A percentile compares a stretch with the other conserved stretches of the same genome.
These are phyloP conservation scores for Ophiosphaerella narmari DNA, from an alignment of 2,329 filamentous ascomycete genomes.

Conservation along the genomic window DNA sequence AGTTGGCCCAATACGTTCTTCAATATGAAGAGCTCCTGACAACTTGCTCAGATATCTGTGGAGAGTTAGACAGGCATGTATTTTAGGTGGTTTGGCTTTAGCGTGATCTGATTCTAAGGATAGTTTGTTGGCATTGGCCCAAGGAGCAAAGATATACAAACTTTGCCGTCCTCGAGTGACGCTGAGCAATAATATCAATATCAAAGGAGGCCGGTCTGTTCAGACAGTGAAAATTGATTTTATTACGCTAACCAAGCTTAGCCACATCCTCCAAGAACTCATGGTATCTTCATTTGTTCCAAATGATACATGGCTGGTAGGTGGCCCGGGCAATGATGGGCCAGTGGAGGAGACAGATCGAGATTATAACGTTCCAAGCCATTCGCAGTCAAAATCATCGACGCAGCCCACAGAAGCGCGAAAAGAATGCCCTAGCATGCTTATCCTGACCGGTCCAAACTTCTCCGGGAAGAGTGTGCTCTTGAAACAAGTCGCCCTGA, in stretches of 20 bases:
- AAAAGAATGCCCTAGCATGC: slow-evolving; percentile 62
- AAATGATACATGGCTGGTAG: slow-evolving; percentile 74
- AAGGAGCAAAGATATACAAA: slow-evolving; percentile 75
- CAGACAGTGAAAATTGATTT: not conserved
- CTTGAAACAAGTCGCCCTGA: slow-evolving; percentile 88
- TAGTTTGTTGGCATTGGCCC: slow-evolving; percentile 77
- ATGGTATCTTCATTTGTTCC: slow-evolving; percentile 79
- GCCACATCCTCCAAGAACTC: slow-evolving; percentile 84
- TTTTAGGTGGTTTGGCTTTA: too few species aligned
- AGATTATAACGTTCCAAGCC: not conserved
- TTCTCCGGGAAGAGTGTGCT: slow-evolving; percentile 97
- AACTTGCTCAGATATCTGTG: slow-evolving; percentile 76
- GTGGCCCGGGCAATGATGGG: slow-evolving; percentile 52
- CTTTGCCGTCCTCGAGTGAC: slow-evolving; percentile 73
- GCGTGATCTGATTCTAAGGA: slow-evolving; percentile 16
- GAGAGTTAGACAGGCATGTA: slow-evolving; percentile 73
- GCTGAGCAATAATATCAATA: slow-evolving; percentile 69
- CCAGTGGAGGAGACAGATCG: slow-evolving; percentile 1
- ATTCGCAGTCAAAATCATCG: slow-evolving; percentile 6
- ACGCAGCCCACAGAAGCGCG: slow-evolving; percentile 5
- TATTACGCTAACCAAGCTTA: slow-evolving; percentile 23
- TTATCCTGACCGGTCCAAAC: slow-evolving; percentile 90
- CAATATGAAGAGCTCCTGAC: slow-evolving; percentile 69
- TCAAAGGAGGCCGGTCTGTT: slow-evolving; percentile 71
- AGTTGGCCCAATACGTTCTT: slow-evolving; percentile 72